phyloP scores from a whole-genome alignment of 2,329 filamentous ascomycete species.

The Calonectria naviculata region DNA sequence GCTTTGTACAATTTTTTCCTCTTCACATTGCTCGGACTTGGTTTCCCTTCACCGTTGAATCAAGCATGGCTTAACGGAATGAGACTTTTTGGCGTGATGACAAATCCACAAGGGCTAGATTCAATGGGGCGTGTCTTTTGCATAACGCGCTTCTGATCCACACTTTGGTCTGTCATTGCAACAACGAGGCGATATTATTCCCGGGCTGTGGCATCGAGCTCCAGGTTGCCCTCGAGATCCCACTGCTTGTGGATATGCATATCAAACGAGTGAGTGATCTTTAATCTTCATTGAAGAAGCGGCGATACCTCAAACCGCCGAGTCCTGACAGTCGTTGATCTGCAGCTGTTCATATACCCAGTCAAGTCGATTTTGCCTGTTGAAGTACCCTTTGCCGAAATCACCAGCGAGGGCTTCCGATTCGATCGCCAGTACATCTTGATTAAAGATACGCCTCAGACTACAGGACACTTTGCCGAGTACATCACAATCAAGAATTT shows the following conservation, averaged over 20 bases:
- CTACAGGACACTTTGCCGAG: background rate
- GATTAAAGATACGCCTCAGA: background rate
- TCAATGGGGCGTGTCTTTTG: background rate
- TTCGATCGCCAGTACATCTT: conserved; percentile 5
- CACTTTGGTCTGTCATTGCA: background rate
- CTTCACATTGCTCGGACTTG: background rate
- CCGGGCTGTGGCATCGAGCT: background rate
- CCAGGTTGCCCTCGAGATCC: background rate
- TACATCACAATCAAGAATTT: conserved; percentile 1
- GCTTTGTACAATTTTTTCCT: background rate
- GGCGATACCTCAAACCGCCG: background rate
- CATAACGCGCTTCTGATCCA: background rate
- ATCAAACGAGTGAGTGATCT: background rate
- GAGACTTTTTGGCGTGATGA: background rate
- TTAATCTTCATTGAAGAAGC: background rate
- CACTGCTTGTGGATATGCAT: background rate
- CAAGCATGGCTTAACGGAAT: background rate
- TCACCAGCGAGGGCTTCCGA: conserved; percentile 10
- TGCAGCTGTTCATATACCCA: conserved; percentile 6
- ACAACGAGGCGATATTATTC: background rate
- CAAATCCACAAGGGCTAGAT: background rate
- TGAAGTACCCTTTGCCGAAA: conserved; percentile 5
- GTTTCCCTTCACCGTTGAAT: background rate
- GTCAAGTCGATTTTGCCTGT: conserved; percentile 1
- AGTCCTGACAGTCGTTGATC: background rate